Evolutionary conservation across 1,139 yeast genomes (phyloP).

Genomic region (Scheffersomyces segobiensis): DNA sequence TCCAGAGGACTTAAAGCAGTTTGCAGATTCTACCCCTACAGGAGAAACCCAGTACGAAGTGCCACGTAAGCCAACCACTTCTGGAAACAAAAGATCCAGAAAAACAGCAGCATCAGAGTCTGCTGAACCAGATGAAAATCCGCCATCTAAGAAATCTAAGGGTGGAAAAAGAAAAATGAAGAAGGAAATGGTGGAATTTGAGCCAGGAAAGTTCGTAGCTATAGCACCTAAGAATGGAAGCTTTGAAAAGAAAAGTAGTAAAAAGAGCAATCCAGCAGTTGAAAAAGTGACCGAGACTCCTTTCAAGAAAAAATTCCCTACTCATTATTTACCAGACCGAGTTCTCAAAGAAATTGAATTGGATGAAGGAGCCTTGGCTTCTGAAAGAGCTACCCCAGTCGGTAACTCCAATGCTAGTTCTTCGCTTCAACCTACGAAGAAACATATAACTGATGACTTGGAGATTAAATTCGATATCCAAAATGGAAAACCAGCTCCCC

Average conservation of each 20-base stretch:
- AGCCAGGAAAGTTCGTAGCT: background rate
- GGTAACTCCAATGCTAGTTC: constrained; percentile 11
- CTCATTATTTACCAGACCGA: constrained; percentile 38
- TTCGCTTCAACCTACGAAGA: constrained; percentile 41
- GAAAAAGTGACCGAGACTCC: background rate
- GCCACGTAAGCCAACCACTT: constrained; percentile 3
- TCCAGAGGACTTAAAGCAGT: constrained; percentile 54
- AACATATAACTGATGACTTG: constrained; percentile 39
- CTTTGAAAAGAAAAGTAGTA: background rate
- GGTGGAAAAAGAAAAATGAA: constrained; percentile 5
- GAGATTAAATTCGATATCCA: constrained; percentile 42
- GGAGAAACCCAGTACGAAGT: constrained; percentile 33
- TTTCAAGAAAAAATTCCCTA: constrained; percentile 28
- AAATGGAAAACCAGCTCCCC: constrained; percentile 34
- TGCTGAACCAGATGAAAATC: constrained; percentile 3
- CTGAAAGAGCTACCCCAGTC: constrained; percentile 10
- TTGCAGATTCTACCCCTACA: constrained; percentile 39
- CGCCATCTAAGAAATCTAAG: constrained; percentile 1
- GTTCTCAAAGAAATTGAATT: constrained; percentile 23
- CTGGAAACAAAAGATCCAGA: constrained; percentile 3
- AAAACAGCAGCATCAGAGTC: constrained; percentile 5
- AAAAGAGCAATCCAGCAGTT: background rate
- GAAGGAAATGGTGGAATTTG: background rate
- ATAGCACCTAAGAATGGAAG: background rate
- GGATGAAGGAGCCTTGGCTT: constrained; percentile 11